Percentiles rank a stretch among this genome's conserved stretches.
phyloP scores from a whole-genome alignment of 306 rosid genomes.

The Begonia peltatifolia region DNA sequence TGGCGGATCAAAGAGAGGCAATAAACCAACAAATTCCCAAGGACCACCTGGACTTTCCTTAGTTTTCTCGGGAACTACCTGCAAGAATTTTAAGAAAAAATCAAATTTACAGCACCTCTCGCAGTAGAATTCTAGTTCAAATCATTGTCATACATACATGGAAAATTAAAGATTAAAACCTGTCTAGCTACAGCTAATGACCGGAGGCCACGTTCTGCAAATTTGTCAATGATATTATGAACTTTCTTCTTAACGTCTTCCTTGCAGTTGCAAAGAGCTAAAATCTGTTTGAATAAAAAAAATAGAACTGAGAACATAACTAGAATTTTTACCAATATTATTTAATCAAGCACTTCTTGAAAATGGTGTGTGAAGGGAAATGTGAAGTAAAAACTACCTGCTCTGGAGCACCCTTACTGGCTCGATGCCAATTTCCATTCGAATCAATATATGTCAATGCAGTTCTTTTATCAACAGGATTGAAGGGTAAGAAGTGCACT shows the following conservation, averaged over 20 bases:
- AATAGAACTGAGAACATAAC: conserved; percentile 5
- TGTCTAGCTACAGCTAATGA: conserved; percentile 91
- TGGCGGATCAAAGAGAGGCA: conserved; percentile 93
- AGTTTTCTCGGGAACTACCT: conserved; percentile 79
- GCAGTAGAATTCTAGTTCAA: neutral
- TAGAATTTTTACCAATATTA: neutral
- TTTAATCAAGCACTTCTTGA: neutral
- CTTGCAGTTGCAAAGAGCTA: conserved; percentile 63
- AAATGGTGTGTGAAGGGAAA: neutral
- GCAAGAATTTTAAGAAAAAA: conserved; percentile 3
- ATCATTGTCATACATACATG: neutral
- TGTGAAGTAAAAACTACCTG: conserved; percentile 35
- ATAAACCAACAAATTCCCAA: conserved; percentile 90
- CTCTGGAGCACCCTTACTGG: conserved; percentile 99
- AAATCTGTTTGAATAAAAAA: conserved; percentile 34
- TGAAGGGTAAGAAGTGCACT: conserved; percentile 85
- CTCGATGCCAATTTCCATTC: conserved; percentile 78
- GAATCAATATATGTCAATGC: conserved; percentile 88
- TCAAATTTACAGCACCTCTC: neutral
- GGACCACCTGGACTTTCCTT: conserved; percentile 71
- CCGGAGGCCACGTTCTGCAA: conserved; percentile 96
- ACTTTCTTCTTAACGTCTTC: conserved; percentile 72
- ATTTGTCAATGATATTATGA: conserved; percentile 63
- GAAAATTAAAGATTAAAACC: conserved; percentile 22
- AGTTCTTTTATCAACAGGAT: conserved; percentile 96